A percentile compares a stretch with the other conserved stretches of the same genome.
Conservation (phyloP, 2,329 filamentous ascomycete species). For the Fusarium veterinarium region DNA sequence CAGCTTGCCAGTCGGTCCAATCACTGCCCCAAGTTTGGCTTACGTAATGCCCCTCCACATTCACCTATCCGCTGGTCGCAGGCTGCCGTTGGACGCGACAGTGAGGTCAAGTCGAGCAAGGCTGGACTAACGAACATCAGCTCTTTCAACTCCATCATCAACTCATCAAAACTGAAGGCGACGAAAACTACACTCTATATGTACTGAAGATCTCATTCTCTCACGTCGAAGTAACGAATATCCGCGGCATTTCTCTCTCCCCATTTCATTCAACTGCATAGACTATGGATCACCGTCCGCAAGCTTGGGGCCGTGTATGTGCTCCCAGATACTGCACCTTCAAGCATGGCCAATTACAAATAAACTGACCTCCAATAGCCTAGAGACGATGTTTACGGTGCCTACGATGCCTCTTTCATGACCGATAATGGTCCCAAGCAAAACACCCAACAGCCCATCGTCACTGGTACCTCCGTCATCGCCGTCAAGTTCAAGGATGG, state of each 20-base stretch:
- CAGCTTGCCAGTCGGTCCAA: conserved; percentile 44
- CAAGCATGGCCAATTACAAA: not conserved
- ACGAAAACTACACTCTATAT: not conserved
- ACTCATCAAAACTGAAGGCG: conserved; percentile 13
- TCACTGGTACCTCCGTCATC: conserved; percentile 95
- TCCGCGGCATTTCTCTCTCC: not conserved
- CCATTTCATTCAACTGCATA: conserved; percentile 25
- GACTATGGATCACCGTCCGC: conserved; percentile 77
- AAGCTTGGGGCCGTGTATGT: conserved; percentile 78
- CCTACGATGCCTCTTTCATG: conserved; percentile 90
- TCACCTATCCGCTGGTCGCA: conserved; percentile 38
- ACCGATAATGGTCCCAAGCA: conserved; percentile 77
- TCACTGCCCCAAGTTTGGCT: conserved; percentile 41
- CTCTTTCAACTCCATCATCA: conserved; percentile 29
- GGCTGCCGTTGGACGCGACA: conserved; percentile 54
- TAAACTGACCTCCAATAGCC: conserved; percentile 67
- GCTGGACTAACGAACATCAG: conserved; percentile 25
- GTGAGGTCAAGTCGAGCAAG: conserved; percentile 38
- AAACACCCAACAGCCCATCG: conserved; percentile 91
- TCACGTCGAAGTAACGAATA: not conserved
- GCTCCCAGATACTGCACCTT: not conserved
- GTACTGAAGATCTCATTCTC: not conserved
- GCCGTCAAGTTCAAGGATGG: conserved; percentile 96
- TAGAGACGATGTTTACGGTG: conserved; percentile 95
- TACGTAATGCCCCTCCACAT: conserved; percentile 44